Evolutionary conservation across 495 filamentous ascomycete species (phyloP), one percentile per base, ranked within the genome.

Genomic region (Hyaloscypha finlandica): DNA sequence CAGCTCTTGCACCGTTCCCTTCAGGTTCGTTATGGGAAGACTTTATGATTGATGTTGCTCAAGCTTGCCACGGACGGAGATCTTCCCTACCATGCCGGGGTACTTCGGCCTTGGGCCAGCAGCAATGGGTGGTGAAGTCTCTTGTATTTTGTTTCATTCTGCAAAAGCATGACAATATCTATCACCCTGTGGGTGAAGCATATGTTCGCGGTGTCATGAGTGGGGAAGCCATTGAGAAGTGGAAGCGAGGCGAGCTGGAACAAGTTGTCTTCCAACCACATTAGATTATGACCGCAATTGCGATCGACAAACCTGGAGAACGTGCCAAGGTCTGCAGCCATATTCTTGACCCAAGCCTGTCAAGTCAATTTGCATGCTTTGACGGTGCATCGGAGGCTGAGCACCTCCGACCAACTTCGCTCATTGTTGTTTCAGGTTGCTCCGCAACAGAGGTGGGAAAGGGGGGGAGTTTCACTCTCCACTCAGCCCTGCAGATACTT

Each of bases 221-320:
- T 25, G 59, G 59, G 1, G 59, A 61, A 25, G 59, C 59, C 5
- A 48, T 61, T 39, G 33, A 61, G 31, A 61, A 2, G 59, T 61
- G 59, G 59, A 45, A 61, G n/a, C 59, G 59, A n/a, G 59, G 59
- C 4, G 59, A 61, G 59, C 8, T 48, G 11, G 33, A 61, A 16
- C 3, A 39, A n/a, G 59, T 61, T 45, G 59, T 45, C 2, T 45
- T 61, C 19, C 59, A 61, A 22, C 33, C 48, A 4, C 48, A 20
- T 20, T 48, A 61, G 57, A 8, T 59, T 20, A 25, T 56, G 6
- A 48, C 9, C 16, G 16, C 42, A 48, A 48, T 6, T 48, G 16
- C 35, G 12, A 8, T 37, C 35, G 35, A 37, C 35, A 37, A 37
- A 25, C 25, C 2, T 25, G 25, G 2, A 25, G 2, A 25, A 25